Evolutionary conservation across 164 flowering plant genomes (phyloP).

Genomic region (Vitis vinifera): ASM3070453v1 NC_081810.1:20604001-20604500

Average conservation of each 20-base stretch:
- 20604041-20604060: conserved; percentile 39
- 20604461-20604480: too few relatives aligned
- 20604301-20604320: not conserved
- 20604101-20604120: conserved; percentile 55
- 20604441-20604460: not conserved
- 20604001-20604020: conserved; percentile 58
- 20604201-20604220: too few relatives aligned
- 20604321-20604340: conserved; percentile 29
- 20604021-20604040: conserved; percentile 12
- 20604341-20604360: conserved; percentile 27
- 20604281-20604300: too few relatives aligned
- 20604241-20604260: too few relatives aligned
- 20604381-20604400: conserved; percentile 27
- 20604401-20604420: conserved; percentile 19
- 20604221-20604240: too few relatives aligned
- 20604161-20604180: conserved; percentile 6
- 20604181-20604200: too few relatives aligned
- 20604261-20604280: too few relatives aligned
- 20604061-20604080: conserved; percentile 67
- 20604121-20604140: conserved; percentile 60
- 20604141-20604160: conserved; percentile 58
- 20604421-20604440: conserved; percentile 6
- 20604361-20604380: conserved; percentile 34
- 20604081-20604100: conserved; percentile 71
- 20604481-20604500: too few relatives aligned